These are phyloP conservation scores for Skeletonema grethae DNA, from an alignment of 108 stramenopile genomes.

Conservation along the genomic window DNA sequence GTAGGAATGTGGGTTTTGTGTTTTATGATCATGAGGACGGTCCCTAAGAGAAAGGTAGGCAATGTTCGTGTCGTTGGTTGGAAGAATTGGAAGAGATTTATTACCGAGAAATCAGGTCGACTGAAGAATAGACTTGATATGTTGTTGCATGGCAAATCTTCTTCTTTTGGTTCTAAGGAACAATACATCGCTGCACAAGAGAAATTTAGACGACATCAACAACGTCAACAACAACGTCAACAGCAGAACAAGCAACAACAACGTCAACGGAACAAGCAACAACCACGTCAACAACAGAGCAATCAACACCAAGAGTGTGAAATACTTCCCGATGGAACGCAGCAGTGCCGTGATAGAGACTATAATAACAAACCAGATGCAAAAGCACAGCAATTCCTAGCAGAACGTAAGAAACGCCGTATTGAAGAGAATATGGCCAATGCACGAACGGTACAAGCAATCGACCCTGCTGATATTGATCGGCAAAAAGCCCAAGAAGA, in stretches of 20 bases:
- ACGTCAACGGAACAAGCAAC: conserved; percentile 7
- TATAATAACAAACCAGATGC: not conserved
- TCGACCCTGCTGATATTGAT: conserved; percentile 10
- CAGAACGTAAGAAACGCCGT: conserved; percentile 19
- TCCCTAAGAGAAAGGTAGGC: conserved; percentile 36
- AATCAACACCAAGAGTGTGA: conserved; percentile 14
- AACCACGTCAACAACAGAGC: conserved; percentile 14
- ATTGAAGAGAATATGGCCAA: conserved; percentile 34
- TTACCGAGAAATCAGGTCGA: not conserved
- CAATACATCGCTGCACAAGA: conserved; percentile 9
- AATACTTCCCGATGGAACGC: conserved; percentile 22
- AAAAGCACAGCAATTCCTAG: conserved; percentile 16
- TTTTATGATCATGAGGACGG: conserved; percentile 45
- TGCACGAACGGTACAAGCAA: conserved; percentile 17
- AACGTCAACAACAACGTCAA: conserved; percentile 10
- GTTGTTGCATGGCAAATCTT: not conserved
- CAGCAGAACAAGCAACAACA: conserved; percentile 4
- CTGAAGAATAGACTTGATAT: not conserved
- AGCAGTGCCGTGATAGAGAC: conserved; percentile 13
- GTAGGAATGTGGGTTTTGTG: conserved; percentile 40
- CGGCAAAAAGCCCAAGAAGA: not conserved
- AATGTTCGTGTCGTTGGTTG: not conserved
- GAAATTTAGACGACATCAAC: conserved; percentile 1
- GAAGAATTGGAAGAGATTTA: not conserved
- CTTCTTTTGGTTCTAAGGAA: not conserved